Evolutionary conservation across 495 filamentous ascomycete genomes (phyloP), one percentile per base, ranked within the genome.

Genomic region (Amniculicola lignicola): DNA sequence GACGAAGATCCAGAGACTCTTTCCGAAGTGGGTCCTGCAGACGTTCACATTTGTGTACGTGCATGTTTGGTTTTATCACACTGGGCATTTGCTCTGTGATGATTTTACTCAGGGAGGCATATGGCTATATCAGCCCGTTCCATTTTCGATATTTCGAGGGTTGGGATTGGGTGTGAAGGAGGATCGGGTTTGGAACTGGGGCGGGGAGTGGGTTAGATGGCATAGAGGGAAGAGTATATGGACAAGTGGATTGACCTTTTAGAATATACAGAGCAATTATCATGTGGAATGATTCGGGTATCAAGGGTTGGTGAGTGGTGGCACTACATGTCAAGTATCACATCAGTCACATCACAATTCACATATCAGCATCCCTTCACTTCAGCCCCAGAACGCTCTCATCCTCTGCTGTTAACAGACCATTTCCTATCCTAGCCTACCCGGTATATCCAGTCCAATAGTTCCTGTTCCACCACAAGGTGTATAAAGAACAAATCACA

Each of bases 21-120:
- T 57, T 12, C 70, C 69, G 2, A 63, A 58, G 23, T 33, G 41
- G 16, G 15, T 64, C 5, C 44, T 51, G n/a, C 59, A 57, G 25
- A 22, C 31, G 0, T 43, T 59, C 6, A 72, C 69, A 16, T 67
- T 74, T 35, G 52, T 66, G 1, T 66, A 67, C 38, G 63, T 68
- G 7, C 63, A 70, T 57, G 42, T 68, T 2, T 75, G 70, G 70
- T 61, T 74, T 22, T 74, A 69, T 39, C 57, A 64, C 19, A 74
- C 67, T 2, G 64, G 52, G 5, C 67, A 65, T 2, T 46, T 75
- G 22, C 53, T 75, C 0, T 39, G 49, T n/a, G 69, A 75, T 35
- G 72, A 75, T 46, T 71, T 73, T 48, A 66, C 70, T n/a, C 57
- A 49, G 23, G 69, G 65, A 11, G 72, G 72, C 0, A 51, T 74